Evolutionary conservation across 192 early-diverging fungal species (phyloP), one percentile per base, ranked within the genome.

Genomic region (Umbelopsis vinacea): DNA sequence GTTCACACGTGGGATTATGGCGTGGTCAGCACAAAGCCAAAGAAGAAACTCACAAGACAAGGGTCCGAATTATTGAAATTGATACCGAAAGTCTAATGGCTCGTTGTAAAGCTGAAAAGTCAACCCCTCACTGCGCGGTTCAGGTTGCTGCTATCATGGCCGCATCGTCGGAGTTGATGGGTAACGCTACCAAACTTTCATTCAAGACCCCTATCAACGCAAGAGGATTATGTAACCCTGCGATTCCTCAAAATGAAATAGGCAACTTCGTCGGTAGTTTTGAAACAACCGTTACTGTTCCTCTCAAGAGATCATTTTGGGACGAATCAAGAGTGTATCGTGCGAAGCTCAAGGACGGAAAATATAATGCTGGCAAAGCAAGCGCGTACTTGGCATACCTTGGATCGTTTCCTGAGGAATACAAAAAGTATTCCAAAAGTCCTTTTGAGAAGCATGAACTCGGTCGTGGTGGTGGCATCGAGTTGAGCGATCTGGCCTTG

Each of bases 191-290:
- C 24, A 54, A 47, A 19, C 22, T 72, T 11, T 17, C 50, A n/a
- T 47, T 22, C 7, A 7, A 23, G 0, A 80, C 78, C 0, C 74
- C 78, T 19, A 55, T 76, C 23, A 80, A 80, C 29, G 70, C 69
- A 12, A 74, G 78, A 19, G 8, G 29, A 19, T 37, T 67, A 21
- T 76, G 78, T 66, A 47, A 74, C 23, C 71, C 67, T 10, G 40
- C 22, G 4, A 29, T 70, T 46, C 52, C 70, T 14, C 29, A n/a
- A 0, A 40, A 69, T 33, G 67, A 69, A 8, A 48, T 75, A 1
- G 78, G 78, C 4, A 80, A 80, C 35, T 76, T 60, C 52, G 74
- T 76, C 38, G 78, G 78, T n/a, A 40, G 38, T 6, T 75, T 66
- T 26, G 71, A 70, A 9, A 23, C 14, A 9, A 12, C 52, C 11